phyloP scores from a whole-genome alignment of 2,329 filamentous ascomycete genomes.

The Ascochyta clinopodiicola region DNA sequence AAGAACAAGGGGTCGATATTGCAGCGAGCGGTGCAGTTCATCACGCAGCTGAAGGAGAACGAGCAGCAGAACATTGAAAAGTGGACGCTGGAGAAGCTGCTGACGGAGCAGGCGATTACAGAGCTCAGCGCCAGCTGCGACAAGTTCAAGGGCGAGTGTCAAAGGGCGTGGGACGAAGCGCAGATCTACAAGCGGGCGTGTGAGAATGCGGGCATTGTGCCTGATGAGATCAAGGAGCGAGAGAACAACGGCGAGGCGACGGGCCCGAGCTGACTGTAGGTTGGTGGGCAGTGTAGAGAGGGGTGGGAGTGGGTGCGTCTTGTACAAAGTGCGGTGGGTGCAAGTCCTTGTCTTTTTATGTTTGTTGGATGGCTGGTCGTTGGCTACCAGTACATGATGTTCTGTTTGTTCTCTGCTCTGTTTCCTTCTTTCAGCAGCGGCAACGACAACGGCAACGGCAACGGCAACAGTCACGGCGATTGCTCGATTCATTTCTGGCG shows the following conservation, averaged over 20 bases:
- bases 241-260: constrained; percentile 48
- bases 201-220: constrained; percentile 49
- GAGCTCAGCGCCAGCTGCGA: constrained; percentile 88
- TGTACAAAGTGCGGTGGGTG: no score
- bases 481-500: constrained; percentile 23
- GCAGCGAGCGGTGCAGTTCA: constrained; percentile 91
- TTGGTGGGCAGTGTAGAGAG: background rate
- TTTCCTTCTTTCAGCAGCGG: background rate
- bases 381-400: constrained; percentile 7
- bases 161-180: constrained; percentile 77
- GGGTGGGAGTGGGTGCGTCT: background rate
- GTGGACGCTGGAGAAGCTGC: constrained; percentile 88
- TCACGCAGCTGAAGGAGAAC: constrained; percentile 91
- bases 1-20: constrained; percentile 99
- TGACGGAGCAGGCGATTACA: constrained; percentile 86
- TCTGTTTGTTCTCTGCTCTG: background rate
- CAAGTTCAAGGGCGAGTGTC: constrained; percentile 81
- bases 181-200: constrained; percentile 73
- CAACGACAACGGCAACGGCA: background rate
- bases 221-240: constrained; percentile 50
- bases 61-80: constrained; percentile 94
- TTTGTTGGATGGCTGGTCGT: constrained; percentile 1
- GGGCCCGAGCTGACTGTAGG: constrained; percentile 36
- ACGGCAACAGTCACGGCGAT: constrained; percentile 1
- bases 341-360: background rate